A percentile compares a stretch with the other conserved stretches of the same genome.
phyloP scores from a whole-genome alignment of 2,329 filamentous ascomycete species.

The Nothophoma quercina region DNA sequence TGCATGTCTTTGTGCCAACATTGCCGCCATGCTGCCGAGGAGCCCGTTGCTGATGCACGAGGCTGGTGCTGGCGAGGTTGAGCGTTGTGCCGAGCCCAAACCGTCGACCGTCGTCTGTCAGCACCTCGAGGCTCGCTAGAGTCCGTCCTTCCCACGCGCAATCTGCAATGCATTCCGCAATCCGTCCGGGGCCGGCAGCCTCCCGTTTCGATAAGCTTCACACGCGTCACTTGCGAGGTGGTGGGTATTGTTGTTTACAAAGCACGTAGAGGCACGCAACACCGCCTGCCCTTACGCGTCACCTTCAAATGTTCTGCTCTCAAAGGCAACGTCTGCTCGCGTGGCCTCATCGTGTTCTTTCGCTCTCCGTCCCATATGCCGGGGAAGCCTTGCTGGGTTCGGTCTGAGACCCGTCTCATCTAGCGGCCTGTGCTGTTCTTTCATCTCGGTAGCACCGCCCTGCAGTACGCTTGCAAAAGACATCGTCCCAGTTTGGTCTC shows the following conservation, averaged over 20 bases:
- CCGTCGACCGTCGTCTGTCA: constrained; percentile 14
- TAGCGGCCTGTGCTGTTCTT: constrained; percentile 26
- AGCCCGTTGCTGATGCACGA: constrained; percentile 3
- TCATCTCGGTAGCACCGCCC: constrained; percentile 40
- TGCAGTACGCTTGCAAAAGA: constrained; percentile 36
- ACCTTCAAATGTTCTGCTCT: neutral
- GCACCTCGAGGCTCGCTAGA: constrained; percentile 21
- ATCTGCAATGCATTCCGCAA: constrained; percentile 29
- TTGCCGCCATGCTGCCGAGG: constrained; percentile 7
- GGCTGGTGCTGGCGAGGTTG: constrained; percentile 12
- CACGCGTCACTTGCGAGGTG: constrained; percentile 2
- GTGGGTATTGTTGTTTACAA: neutral
- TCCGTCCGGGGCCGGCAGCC: constrained; percentile 20
- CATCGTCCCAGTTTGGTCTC: constrained; percentile 14
- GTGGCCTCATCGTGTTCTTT: constrained; percentile 17
- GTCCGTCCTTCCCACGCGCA: constrained; percentile 27
- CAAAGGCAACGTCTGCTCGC: constrained; percentile 9
- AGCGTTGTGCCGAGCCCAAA: constrained; percentile 15
- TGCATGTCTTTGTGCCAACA: constrained; percentile 1
- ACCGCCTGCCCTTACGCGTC: constrained; percentile 15
- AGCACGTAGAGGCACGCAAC: constrained; percentile 9
- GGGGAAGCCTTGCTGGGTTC: constrained; percentile 33
- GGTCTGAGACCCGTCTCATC: constrained; percentile 43
- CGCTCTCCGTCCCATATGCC: constrained; percentile 31
- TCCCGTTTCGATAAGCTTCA: constrained; percentile 21